Evolutionary conservation across 2,329 filamentous ascomycete species (phyloP), one percentile per base, ranked within the genome.

Genomic region (Leptographium procerum): DNA sequence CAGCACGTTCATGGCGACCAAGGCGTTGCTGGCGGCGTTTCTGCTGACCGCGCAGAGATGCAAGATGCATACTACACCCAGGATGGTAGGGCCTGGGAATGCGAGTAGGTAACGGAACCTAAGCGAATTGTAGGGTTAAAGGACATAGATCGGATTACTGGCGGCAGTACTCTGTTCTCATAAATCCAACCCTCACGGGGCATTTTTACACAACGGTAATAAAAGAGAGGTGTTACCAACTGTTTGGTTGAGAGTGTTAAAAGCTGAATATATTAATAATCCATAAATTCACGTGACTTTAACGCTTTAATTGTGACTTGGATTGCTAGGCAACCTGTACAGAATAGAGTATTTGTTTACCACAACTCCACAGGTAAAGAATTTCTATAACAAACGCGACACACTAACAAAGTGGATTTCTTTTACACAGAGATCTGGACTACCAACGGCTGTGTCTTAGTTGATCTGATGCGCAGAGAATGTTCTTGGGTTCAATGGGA

Each of bases 11-110:
- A 77, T 16, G 77, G 78, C 10, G 75, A 79, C 57, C 68, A 68
- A 28, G 76, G 75, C 13, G 66, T 71, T 10, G 64, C 66, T 13
- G 72, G 73, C 33, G 73, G 72, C 8, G 72, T 80, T 11, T 57
- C 66, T 16, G 61, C 66, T 45, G 70, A 71, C 34, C 72, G 68
- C 59, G 65, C 66, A 26, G 65, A 70, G 61, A 70, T 74, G 66
- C 76, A 79, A 65, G 73, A 78, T n/a, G 72, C 73, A 6, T 82
- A 82, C 64, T 82, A 81, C 67, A 59, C 5, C 55, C 64, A 65
- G 50, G 45, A 55, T n/a, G 22, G 9, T 7, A 6, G 47, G 29
- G 9, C 31, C n/a, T 3, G 33, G 16, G 50, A 33, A 5, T 10
- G 48, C 14, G 24, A 53, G 16, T 3, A 14, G 22, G 8, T 52